Base-by-base conservation (phyloP, 352 stramenopile species). In the Phytophthora syringae region DNA sequence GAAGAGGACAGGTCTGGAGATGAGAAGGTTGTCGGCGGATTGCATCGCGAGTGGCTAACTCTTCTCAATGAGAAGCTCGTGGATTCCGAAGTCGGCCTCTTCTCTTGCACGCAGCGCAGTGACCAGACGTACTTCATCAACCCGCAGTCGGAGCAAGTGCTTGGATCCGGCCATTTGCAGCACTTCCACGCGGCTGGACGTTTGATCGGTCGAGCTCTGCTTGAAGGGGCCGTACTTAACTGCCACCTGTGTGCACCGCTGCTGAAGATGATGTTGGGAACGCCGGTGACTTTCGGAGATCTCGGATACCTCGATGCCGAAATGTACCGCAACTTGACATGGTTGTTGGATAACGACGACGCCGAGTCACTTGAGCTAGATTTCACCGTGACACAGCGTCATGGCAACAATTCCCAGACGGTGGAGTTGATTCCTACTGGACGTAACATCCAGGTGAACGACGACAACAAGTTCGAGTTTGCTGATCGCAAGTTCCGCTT, bases 181-280 rank as follows among this genome's bases (percentile, higher is more conserved):
- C 76, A 91, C 50, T 90, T 82, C 28, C 59, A 83, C n/a, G 78
- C 71, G 0, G 58, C 71, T 10, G 85, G 84, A 1, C 79, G 82
- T 0, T 43, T 94, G 7, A 55, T 94, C 3, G 86, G 88, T 0
- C 74, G 82, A 18, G 74, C 82, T 50, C 55, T 92, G 24, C 56
- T 94, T 0, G 97, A 99, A 73, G 86, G 94, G 52, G 89, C 98
- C 52, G 74, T 98, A 11, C 90, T 99, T 0, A 76, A 86, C 47
- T 97, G 97, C 44, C 97, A 99, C 68, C 88, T 99, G 62, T 92
- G 95, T 6, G 68, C 92, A 7, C 93, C 97, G 18, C 68, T 99
- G 60, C 98, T 99, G 70, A 99, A 99, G 76, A 93, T 99, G 70
- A 91, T 99, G 24, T 72, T 99, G 18, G 97, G 94, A 7, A 98